These are phyloP conservation scores for Hymenoscyphus infarciens DNA, from an alignment of 2,329 filamentous ascomycete species.

Conservation along the genomic window DNA sequence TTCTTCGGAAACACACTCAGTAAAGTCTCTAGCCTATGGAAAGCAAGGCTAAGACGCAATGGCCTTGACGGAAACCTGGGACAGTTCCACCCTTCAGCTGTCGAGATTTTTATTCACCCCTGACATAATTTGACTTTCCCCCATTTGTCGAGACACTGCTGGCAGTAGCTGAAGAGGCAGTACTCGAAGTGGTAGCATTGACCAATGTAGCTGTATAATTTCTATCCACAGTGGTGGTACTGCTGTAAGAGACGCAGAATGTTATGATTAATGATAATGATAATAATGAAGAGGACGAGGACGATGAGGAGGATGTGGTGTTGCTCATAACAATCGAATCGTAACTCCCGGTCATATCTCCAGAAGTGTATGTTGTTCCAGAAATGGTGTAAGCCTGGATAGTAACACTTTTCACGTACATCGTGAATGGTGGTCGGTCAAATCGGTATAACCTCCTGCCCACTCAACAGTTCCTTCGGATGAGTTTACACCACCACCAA, in stretches of 20 bases:
- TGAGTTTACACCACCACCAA: slow-evolving; percentile 54
- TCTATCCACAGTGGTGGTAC: neutral
- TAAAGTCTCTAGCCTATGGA: too few relatives aligned
- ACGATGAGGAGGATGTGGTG: neutral
- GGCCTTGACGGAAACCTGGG: too few relatives aligned
- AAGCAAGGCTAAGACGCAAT: too few relatives aligned
- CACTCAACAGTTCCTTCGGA: slow-evolving; percentile 58
- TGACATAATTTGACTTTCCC: too few relatives aligned
- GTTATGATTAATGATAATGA: neutral
- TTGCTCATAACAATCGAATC: slow-evolving; percentile 41
- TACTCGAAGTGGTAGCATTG: neutral
- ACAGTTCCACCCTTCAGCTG: too few relatives aligned
- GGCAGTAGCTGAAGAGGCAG: neutral
- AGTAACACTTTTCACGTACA: slow-evolving; percentile 64
- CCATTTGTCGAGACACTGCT: too few relatives aligned
- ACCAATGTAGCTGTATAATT: neutral
- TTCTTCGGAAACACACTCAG: too few relatives aligned
- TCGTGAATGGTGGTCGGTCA: slow-evolving; percentile 63
- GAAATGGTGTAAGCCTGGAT: slow-evolving; percentile 54
- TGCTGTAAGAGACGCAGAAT: neutral
- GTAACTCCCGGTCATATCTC: slow-evolving; percentile 55
- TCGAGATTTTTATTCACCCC: too few relatives aligned
- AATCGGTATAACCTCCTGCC: slow-evolving; percentile 67
- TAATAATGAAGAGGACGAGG: neutral
- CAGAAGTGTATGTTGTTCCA: slow-evolving; percentile 58